phyloP scores from a whole-genome alignment of 495 filamentous ascomycete species.

The Podospora appendiculata region DNA sequence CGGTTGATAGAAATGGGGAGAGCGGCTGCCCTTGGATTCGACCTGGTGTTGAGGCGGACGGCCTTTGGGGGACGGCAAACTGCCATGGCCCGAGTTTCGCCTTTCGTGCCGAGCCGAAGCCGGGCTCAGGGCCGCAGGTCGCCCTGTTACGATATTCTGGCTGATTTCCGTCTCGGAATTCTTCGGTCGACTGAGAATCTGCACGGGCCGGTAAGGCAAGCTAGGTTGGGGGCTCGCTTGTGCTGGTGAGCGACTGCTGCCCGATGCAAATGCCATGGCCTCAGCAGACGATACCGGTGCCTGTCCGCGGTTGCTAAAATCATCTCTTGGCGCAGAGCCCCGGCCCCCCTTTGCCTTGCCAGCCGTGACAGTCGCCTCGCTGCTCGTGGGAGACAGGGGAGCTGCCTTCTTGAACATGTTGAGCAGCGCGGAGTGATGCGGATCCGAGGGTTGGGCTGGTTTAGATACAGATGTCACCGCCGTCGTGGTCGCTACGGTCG shows the following conservation, averaged over 20 bases:
- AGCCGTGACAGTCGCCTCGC: constrained; percentile 14
- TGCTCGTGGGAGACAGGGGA: constrained; percentile 15
- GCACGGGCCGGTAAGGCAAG: constrained; percentile 32
- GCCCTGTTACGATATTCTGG: too few species aligned
- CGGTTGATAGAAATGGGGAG: not conserved
- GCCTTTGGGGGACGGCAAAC: constrained; percentile 13
- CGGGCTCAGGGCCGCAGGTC: too few species aligned
- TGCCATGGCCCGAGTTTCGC: constrained; percentile 5
- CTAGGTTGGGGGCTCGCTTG: constrained; percentile 31
- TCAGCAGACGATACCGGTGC: constrained; percentile 17
- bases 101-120: not conserved
- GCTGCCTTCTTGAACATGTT: constrained; percentile 41
- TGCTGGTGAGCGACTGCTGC: constrained; percentile 22
- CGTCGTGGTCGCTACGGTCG: not conserved
- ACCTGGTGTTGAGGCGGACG: not conserved
- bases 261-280: constrained; percentile 14
- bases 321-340: constrained; percentile 7
- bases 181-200: constrained; percentile 32
- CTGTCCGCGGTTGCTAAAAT: constrained; percentile 5
- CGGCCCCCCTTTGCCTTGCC: constrained; percentile 2
- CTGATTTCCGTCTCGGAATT: not conserved
- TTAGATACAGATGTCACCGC: constrained; percentile 7
- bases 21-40: not conserved
- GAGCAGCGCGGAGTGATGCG: constrained; percentile 37
- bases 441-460: constrained; percentile 28